Evolutionary conservation across 257 asterid species (phyloP).

Genomic region (Ligustrum vulgare): DNA sequence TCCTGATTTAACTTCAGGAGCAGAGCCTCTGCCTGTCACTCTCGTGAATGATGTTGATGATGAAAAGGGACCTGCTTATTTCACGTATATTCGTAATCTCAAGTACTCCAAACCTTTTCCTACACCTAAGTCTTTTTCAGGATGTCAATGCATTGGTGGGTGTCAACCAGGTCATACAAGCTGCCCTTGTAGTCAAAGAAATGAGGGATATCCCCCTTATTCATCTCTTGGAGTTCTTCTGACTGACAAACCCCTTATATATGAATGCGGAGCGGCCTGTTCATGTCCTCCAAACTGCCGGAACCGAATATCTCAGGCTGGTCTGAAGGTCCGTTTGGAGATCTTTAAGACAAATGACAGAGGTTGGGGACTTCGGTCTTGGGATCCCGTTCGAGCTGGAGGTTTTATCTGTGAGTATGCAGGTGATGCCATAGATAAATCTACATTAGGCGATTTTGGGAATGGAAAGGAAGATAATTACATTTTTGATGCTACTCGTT

Average conservation of each 20-base stretch:
- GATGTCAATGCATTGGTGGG: conserved; percentile 80
- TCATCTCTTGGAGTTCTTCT: conserved; percentile 65
- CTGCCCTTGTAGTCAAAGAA: conserved; percentile 68
- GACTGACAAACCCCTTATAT: conserved; percentile 50
- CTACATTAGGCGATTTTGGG: conserved; percentile 39
- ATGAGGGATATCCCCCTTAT: conserved; percentile 64
- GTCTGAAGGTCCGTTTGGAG: conserved; percentile 64
- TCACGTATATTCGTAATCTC: conserved; percentile 63
- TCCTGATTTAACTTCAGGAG: conserved; percentile 81
- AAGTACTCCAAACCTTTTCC: conserved; percentile 55
- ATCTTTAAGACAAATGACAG: conserved; percentile 78
- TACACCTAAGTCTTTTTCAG: conserved; percentile 38
- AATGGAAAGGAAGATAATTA: conserved; percentile 49
- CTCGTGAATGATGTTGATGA: conserved; percentile 86
- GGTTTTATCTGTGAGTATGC: conserved; percentile 89
- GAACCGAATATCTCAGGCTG: conserved; percentile 72
- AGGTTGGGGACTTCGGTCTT: conserved; percentile 99
- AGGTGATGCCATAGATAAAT: conserved; percentile 62
- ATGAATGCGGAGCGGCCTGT: conserved; percentile 77
- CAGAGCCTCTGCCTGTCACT: conserved; percentile 71
- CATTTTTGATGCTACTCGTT: conserved; percentile 77
- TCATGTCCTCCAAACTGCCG: conserved; percentile 76
- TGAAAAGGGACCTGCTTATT: conserved; percentile 87
- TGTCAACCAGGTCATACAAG: conserved; percentile 72
- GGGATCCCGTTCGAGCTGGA: conserved; percentile 92